Evolutionary conservation across 2,329 filamentous ascomycete species (phyloP), one percentile per base, ranked within the genome.

Genomic region (Phyllachora maydis): DNA sequence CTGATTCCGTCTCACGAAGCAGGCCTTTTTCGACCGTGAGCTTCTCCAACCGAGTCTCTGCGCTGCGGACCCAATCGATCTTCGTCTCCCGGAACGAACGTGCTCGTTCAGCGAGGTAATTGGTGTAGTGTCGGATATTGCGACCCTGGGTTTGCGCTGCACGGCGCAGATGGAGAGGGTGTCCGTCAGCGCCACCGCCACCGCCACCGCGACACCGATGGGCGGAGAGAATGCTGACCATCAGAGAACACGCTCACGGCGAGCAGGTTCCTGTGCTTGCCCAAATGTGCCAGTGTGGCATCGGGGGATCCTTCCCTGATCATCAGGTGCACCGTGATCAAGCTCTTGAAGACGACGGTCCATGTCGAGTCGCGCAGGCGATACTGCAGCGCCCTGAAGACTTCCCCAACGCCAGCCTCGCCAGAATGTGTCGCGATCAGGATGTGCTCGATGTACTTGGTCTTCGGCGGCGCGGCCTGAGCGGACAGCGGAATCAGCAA

Each of bases 401-500:
- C 78, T 53, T 98, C 88, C 29, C 74, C 85, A 29, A 98, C 81
- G 35, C 85, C 88, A 25, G 79, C 77, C 51, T 98, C 88, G 36
- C 83, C 88, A 12, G 82, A 75, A 51, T 93, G 81, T 18, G 88
- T 98, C 32, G 88, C 85, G 35, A 93, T 65, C 27, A 98, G 65
- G 43, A 98, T 93, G 45, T 93, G 82, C 49, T 98, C 88, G 56
- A 98, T 90, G 56, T 95, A 98, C 54, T 98, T 98, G 27, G 85
- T 88, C 56, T 98, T 98, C 24, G 88, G 88, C 31, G 88, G 79
- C 35, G 88, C 88, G 51, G 83, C 76, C 79, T 90, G 41, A 19
- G 16, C 17, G 18, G 14, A 25, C 37, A 26, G 10, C 14, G 9
- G n/a, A 12, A 13, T 15, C 14, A 22, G 19, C 19, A 19, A 19